These are phyloP conservation scores for Camillea tinctor DNA, from an alignment of 2,329 filamentous ascomycete species.

Conservation along the genomic window DNA sequence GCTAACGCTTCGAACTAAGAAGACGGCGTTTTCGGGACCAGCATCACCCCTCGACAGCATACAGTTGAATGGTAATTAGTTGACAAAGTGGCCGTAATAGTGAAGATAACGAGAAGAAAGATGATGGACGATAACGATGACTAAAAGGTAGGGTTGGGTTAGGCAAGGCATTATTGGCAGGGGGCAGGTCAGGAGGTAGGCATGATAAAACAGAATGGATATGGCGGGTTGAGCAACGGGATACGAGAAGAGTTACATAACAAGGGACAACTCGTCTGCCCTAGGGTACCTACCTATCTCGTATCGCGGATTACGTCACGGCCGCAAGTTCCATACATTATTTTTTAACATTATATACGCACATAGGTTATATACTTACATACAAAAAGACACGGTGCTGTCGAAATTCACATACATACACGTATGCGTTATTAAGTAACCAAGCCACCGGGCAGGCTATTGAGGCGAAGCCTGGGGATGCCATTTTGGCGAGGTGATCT, in stretches of 20 bases:
- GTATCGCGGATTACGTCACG: not conserved
- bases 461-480: no score
- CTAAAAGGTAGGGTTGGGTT: not conserved
- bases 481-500: not conserved
- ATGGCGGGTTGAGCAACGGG: conserved; percentile 2
- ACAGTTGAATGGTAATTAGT: conserved; percentile 41
- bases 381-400: not conserved
- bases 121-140: not conserved
- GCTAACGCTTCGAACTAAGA: conserved; percentile 56
- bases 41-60: conserved; percentile 43
- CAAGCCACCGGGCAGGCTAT: no score
- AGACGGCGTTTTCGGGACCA: conserved; percentile 33
- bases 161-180: not conserved
- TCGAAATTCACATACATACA: not conserved
- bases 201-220: not conserved
- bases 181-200: not conserved
- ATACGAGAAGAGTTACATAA: conserved; percentile 15
- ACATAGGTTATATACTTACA: conserved; percentile 1
- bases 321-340: not conserved
- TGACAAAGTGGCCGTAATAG: not conserved
- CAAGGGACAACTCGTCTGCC: conserved; percentile 3
- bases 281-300: not conserved
- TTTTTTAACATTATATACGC: not conserved
- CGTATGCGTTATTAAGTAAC: not conserved
- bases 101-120: not conserved